phyloP scores from a whole-genome alignment of 1,284 basidiomycete species.

The Trichosporon inkin region DNA sequence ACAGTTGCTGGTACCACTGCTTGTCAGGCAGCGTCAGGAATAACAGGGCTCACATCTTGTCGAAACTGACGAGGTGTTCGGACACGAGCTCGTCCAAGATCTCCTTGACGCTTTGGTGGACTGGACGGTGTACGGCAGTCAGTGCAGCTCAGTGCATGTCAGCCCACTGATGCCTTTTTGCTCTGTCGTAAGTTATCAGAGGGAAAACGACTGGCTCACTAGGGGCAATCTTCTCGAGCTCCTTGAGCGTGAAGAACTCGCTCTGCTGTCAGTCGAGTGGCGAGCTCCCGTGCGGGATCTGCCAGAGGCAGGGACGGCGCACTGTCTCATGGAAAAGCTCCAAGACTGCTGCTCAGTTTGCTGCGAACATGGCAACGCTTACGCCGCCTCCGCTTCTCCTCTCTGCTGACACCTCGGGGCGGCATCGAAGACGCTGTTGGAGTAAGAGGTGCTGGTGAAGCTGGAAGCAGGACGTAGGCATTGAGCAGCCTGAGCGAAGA shows the following conservation, averaged over 20 bases:
- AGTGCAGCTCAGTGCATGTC: not conserved
- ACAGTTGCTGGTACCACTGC: constrained; percentile 78
- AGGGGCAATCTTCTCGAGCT: constrained; percentile 66
- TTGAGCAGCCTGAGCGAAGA: too few relatives aligned
- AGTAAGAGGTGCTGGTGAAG: not conserved
- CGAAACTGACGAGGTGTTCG: constrained; percentile 72
- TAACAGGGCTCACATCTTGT: constrained; percentile 61
- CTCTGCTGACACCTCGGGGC: constrained; percentile 43
- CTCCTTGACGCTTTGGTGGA: constrained; percentile 82
- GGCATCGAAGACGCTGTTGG: constrained; percentile 32
- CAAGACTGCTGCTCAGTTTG: constrained; percentile 53
- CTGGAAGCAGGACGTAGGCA: not conserved
- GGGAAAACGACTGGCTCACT: constrained; percentile 33
- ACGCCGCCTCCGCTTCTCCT: constrained; percentile 50
- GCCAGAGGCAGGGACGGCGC: constrained; percentile 28
- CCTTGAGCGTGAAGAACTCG: constrained; percentile 81
- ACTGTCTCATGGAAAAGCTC: constrained; percentile 88
- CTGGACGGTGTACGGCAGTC: constrained; percentile 53
- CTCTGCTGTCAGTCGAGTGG: constrained; percentile 55
- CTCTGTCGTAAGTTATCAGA: constrained; percentile 57
- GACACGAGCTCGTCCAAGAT: constrained; percentile 76
- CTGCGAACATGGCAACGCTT: constrained; percentile 8
- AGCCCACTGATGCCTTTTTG: constrained; percentile 75
- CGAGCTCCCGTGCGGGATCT: not conserved
- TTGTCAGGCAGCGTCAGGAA: constrained; percentile 20